phyloP scores from a whole-genome alignment of 2,329 filamentous ascomycete species.

The Tricladium varicosporioides region DNA sequence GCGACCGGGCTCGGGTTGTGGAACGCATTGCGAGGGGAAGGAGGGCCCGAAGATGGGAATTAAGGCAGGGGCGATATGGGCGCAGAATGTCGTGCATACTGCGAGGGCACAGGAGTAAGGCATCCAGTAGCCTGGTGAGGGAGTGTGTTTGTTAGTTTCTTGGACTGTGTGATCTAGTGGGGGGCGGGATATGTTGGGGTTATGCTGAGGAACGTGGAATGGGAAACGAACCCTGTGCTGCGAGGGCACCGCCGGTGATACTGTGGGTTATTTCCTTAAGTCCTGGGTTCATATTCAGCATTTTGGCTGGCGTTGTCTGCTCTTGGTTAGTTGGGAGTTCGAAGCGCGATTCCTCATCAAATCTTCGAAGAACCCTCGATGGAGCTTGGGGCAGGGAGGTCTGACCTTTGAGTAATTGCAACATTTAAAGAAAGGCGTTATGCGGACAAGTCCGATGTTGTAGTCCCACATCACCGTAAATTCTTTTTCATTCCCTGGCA shows the following conservation, averaged over 20 bases:
- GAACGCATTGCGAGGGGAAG: conserved; percentile 72
- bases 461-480: conserved; percentile 96
- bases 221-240: conserved; percentile 70
- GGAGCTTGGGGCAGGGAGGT: not conserved
- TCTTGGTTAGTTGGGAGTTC: conserved; percentile 17
- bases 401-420: conserved; percentile 81
- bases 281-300: conserved; percentile 73
- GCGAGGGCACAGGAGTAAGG: conserved; percentile 83
- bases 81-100: conserved; percentile 87
- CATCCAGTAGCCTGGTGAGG: conserved; percentile 86
- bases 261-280: conserved; percentile 88
- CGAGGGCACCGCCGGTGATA: conserved; percentile 88
- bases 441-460: conserved; percentile 87
- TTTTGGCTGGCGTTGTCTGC: conserved; percentile 86
- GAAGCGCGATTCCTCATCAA: not conserved
- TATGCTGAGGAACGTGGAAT: too few relatives aligned
- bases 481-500: conserved; percentile 62
- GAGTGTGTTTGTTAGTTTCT: not conserved
- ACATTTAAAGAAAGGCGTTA: conserved; percentile 93
- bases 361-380: too few relatives aligned
- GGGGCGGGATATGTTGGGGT: too few relatives aligned
- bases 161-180: too few relatives aligned
- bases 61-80: conserved; percentile 76
- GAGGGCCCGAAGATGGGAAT: conserved; percentile 86
- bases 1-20: conserved; percentile 59